Evolutionary conservation across 31 red algal genomes (phyloP).

Genomic region (Odonthalia washingtoniensis): DNA sequence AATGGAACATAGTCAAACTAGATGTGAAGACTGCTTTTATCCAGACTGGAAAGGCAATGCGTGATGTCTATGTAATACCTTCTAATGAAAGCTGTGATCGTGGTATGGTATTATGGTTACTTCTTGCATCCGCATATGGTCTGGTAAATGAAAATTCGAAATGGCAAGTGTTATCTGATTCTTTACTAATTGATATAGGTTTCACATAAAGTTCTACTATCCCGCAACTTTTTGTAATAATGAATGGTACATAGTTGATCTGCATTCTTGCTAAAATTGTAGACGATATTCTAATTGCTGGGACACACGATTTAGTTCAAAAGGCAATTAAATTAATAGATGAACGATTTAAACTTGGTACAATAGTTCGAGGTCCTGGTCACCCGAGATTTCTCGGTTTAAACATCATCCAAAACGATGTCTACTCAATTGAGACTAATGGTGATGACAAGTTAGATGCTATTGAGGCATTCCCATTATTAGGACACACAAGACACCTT

Average conservation of each 20-base stretch:
- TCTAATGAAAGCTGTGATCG: constrained; percentile 3
- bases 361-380: neutral
- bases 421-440: neutral
- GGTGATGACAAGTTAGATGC: neutral
- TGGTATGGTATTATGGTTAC: constrained; percentile 29
- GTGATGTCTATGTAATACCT: constrained; percentile 45
- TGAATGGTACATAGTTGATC: neutral
- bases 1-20: constrained; percentile 26
- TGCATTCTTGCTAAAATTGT: constrained; percentile 7
- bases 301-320: neutral
- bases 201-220: neutral
- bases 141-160: constrained; percentile 46
- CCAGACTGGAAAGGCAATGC: constrained; percentile 44
- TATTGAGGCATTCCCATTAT: neutral
- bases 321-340: neutral
- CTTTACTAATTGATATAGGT: constrained; percentile 10
- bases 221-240: constrained; percentile 19
- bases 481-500: neutral
- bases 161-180: constrained; percentile 32
- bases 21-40: constrained; percentile 40
- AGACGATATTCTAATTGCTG: neutral
- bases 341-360: neutral
- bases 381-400: neutral
- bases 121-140: constrained; percentile 34
- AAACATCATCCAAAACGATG: neutral